A percentile compares a stretch with the other conserved stretches of the same genome.
phyloP scores from a whole-genome alignment of 208 protist species.

The Trypanosoma platydactyli region DNA sequence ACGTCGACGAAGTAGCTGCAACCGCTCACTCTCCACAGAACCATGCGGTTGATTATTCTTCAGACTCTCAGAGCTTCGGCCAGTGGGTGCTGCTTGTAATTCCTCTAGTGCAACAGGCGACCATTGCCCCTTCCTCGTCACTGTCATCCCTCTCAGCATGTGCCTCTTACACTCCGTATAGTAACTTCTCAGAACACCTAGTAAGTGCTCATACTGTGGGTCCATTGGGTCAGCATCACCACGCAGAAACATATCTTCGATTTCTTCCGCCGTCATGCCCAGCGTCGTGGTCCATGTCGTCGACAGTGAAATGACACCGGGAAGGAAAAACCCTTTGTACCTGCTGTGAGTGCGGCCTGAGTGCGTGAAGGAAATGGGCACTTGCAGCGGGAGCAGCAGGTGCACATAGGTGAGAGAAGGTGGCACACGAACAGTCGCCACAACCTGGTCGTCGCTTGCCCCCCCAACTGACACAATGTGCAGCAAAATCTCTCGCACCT shows the following conservation, averaged over 20 bases:
- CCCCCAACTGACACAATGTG: constrained; percentile 66
- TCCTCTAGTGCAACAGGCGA: not conserved
- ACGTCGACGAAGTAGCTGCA: constrained; percentile 54
- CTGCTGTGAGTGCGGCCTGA: constrained; percentile 15
- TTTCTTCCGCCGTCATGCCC: constrained; percentile 53
- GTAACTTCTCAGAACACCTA: constrained; percentile 49
- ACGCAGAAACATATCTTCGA: constrained; percentile 64
- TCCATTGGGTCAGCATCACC: constrained; percentile 66
- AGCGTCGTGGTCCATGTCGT: constrained; percentile 72
- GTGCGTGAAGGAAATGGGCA: constrained; percentile 64
- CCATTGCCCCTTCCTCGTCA: not conserved
- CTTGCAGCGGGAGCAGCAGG: constrained; percentile 57
- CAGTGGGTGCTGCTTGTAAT: not conserved
- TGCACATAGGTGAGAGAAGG: constrained; percentile 54
- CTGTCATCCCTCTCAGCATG: not conserved
- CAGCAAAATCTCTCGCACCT: constrained; percentile 75
- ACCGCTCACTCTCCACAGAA: constrained; percentile 24
- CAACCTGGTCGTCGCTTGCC: constrained; percentile 30
- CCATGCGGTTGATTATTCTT: constrained; percentile 1
- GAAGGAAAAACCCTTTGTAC: constrained; percentile 22
- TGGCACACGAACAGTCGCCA: constrained; percentile 56
- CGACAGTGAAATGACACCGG: constrained; percentile 56
- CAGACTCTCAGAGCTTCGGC: not conserved
- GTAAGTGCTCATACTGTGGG: constrained; percentile 59
- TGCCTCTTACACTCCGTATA: constrained; percentile 43